These are phyloP conservation scores for Aspergillus steynii DNA, from an alignment of 495 filamentous ascomycete genomes.

Conservation along the genomic window DNA sequence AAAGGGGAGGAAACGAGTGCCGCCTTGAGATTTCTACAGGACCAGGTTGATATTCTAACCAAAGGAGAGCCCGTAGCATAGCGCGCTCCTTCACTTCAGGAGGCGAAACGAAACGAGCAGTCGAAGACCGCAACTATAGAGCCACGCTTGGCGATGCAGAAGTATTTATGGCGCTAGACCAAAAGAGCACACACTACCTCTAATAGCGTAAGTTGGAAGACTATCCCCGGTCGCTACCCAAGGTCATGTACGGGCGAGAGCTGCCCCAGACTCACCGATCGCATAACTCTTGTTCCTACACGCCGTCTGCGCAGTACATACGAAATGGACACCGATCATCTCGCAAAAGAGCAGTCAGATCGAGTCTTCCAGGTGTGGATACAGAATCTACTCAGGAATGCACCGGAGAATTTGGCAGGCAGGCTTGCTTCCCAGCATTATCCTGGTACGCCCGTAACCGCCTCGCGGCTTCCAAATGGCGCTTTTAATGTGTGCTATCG, in stretches of 20 bases:
- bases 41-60: slow-evolving; percentile 14
- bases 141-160: too few species aligned
- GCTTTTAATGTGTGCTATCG: slow-evolving; percentile 33
- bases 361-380: slow-evolving; percentile 24
- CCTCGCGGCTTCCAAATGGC: slow-evolving; percentile 19
- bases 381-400: slow-evolving; percentile 22
- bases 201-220: too few species aligned
- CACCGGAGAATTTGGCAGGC: slow-evolving; percentile 24
- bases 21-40: slow-evolving; percentile 16
- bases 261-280: background rate
- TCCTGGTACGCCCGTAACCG: slow-evolving; percentile 20
- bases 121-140: too few species aligned
- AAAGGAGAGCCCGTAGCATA: slow-evolving; percentile 42
- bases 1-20: slow-evolving; percentile 16
- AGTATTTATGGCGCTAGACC: too few species aligned
- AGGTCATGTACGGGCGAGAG: too few species aligned
- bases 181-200: too few species aligned
- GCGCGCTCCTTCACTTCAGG: background rate
- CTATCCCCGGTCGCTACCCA: too few species aligned
- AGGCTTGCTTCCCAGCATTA: slow-evolving; percentile 22
- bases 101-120: too few species aligned
- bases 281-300: background rate
- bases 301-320: background rate
- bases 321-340: slow-evolving; percentile 27
- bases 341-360: slow-evolving; percentile 26